Evolutionary conservation across 2,329 filamentous ascomycete species (phyloP).

Genomic region (Sclerotinia minor): DNA sequence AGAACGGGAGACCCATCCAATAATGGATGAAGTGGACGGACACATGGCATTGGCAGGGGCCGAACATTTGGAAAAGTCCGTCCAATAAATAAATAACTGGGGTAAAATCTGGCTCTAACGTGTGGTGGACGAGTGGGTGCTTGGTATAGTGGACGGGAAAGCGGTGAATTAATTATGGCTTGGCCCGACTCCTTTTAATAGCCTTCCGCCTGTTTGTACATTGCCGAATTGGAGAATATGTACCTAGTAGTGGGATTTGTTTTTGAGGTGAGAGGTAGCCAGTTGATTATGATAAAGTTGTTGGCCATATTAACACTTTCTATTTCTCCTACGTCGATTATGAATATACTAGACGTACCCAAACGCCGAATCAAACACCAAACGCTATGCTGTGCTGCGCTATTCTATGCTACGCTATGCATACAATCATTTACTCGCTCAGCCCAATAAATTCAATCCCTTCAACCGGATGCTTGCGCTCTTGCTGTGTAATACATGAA

Average conservation of each 20-base stretch:
- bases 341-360: neutral
- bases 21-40: no score
- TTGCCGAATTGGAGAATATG: no score
- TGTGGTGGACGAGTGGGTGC: neutral
- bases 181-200: neutral
- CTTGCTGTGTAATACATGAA: neutral
- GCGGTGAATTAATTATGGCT: neutral
- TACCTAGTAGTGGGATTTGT: no score
- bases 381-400: constrained; percentile 9
- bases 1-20: no score
- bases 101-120: neutral
- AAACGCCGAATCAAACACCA: constrained; percentile 11
- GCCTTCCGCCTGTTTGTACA: neutral
- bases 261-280: no score
- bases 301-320: neutral
- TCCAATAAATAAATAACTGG: neutral
- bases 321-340: neutral
- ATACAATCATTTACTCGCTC: neutral
- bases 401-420: constrained; percentile 9
- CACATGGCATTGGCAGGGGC: no score
- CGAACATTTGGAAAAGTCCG: neutral
- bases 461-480: constrained; percentile 4
- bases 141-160: neutral
- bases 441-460: neutral
- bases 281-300: no score